A percentile compares a stretch with the other conserved stretches of the same genome.
Evolutionary conservation across 2,329 filamentous ascomycete species (phyloP).

Genomic region (Sporothrix luriei): DNA sequence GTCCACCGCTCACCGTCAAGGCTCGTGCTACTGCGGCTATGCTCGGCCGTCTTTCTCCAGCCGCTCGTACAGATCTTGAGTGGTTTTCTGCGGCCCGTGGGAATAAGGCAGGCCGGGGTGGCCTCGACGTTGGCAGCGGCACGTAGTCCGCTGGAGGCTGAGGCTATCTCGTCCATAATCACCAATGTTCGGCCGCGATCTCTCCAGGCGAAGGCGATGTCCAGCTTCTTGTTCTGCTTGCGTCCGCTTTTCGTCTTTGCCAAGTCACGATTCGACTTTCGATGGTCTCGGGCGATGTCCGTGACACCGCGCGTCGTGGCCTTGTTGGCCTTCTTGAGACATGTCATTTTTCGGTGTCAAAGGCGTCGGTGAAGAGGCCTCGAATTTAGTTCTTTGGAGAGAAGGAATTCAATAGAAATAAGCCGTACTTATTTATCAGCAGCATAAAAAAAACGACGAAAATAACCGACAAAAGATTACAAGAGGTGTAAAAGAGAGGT

Average conservation of each 20-base stretch:
- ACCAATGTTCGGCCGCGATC: slow-evolving; percentile 4
- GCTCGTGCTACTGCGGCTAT: neutral
- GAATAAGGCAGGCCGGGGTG: slow-evolving; percentile 32
- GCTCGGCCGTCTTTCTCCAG: slow-evolving; percentile 21
- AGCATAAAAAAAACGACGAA: too few species aligned
- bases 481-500: too few species aligned
- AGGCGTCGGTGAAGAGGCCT: too few species aligned
- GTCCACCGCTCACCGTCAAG: slow-evolving; percentile 31
- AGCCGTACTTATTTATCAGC: too few species aligned
- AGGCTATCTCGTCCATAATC: neutral
- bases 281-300: neutral
- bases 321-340: neutral
- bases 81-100: neutral
- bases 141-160: neutral
- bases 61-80: slow-evolving; percentile 30
- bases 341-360: neutral
- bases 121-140: neutral
- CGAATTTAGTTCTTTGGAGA: too few species aligned
- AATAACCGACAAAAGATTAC: too few species aligned
- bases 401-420: too few species aligned
- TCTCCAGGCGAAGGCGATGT: slow-evolving; percentile 23
- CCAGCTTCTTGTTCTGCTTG: neutral
- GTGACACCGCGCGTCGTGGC: neutral
- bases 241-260: neutral
- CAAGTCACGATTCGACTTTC: neutral